Percentiles rank a stretch among this genome's conserved stretches.
Evolutionary conservation across 306 rosid species (phyloP).

Genomic region (Vicia sativa): DNA sequence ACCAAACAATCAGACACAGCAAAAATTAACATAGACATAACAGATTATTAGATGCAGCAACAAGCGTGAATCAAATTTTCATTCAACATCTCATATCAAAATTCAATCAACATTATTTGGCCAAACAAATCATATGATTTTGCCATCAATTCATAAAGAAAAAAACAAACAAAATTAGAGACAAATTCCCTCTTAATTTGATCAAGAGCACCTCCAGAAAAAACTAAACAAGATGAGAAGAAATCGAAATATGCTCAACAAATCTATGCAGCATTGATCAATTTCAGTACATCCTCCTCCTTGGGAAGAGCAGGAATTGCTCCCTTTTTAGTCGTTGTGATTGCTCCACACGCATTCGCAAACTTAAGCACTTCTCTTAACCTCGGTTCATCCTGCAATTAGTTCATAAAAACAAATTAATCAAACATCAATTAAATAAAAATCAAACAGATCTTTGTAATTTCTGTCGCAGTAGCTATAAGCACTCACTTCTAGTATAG

Average conservation of each 20-base stretch:
- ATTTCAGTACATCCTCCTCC: constrained; percentile 55
- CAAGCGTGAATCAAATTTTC: constrained; percentile 16
- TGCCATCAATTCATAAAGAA: constrained; percentile 16
- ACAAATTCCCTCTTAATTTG: constrained; percentile 40
- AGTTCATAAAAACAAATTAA: neutral
- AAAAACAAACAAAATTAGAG: constrained; percentile 27
- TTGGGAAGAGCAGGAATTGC: constrained; percentile 89
- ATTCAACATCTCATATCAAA: constrained; percentile 34
- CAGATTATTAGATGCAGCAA: neutral
- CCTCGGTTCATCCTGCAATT: constrained; percentile 64
- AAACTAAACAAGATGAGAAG: constrained; percentile 1
- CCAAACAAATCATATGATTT: constrained; percentile 20
- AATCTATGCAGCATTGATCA: constrained; percentile 52
- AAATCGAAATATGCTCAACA: neutral
- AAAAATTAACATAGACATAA: neutral
- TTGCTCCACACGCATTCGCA: constrained; percentile 93
- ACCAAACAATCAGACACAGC: neutral
- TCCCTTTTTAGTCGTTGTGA: constrained; percentile 87
- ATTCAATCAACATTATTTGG: constrained; percentile 40
- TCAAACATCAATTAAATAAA: constrained; percentile 18
- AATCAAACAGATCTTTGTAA: neutral
- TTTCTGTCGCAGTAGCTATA: neutral
- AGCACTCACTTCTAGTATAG: constrained; percentile 62
- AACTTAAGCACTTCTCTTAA: constrained; percentile 62
- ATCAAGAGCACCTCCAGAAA: constrained; percentile 34